A percentile compares a stretch with the other conserved stretches of the same genome.
Evolutionary conservation across 2,329 filamentous ascomycete species (phyloP).

Genomic region (Trichoderma pleuroti): DNA sequence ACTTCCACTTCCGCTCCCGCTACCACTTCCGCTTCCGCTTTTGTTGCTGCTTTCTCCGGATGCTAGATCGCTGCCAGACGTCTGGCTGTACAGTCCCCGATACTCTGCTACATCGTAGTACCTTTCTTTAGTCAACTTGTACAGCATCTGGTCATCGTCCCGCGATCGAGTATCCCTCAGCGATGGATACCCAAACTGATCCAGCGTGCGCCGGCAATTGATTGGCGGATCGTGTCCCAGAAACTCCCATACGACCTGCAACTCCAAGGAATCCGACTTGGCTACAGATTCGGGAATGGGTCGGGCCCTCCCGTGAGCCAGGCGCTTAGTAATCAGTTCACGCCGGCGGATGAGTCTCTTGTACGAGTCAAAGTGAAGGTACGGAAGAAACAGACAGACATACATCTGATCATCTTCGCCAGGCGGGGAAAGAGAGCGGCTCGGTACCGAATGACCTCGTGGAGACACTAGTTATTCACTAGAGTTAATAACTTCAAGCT

Average conservation of each 20-base stretch:
- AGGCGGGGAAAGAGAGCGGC: slow-evolving; percentile 31
- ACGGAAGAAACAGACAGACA: slow-evolving; percentile 53
- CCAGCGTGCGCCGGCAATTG: slow-evolving; percentile 59
- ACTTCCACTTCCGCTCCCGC: slow-evolving; percentile 28
- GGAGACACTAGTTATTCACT: slow-evolving; percentile 34
- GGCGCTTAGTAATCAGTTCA: slow-evolving; percentile 50
- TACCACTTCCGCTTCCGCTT: slow-evolving; percentile 28
- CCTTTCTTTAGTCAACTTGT: slow-evolving; percentile 58
- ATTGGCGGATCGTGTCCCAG: slow-evolving; percentile 58
- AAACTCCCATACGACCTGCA: slow-evolving; percentile 61
- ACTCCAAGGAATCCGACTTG: slow-evolving; percentile 53
- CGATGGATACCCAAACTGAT: slow-evolving; percentile 62
- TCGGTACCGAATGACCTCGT: slow-evolving; percentile 29
- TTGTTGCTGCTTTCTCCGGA: slow-evolving; percentile 23
- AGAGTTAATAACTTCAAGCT: too few relatives aligned
- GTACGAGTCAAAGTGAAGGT: slow-evolving; percentile 64
- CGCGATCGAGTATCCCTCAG: slow-evolving; percentile 57
- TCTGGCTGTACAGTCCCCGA: slow-evolving; percentile 28
- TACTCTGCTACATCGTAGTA: slow-evolving; percentile 24
- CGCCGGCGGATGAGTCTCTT: slow-evolving; percentile 54
- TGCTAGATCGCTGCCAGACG: slow-evolving; percentile 26
- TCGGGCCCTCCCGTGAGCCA: slow-evolving; percentile 51
- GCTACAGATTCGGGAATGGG: slow-evolving; percentile 55
- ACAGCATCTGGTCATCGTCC: slow-evolving; percentile 65
- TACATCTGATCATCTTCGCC: slow-evolving; percentile 32